Evolutionary conservation across 176 grass and related monocot genomes (phyloP).

Genomic region (Hordeum marinum): DNA sequence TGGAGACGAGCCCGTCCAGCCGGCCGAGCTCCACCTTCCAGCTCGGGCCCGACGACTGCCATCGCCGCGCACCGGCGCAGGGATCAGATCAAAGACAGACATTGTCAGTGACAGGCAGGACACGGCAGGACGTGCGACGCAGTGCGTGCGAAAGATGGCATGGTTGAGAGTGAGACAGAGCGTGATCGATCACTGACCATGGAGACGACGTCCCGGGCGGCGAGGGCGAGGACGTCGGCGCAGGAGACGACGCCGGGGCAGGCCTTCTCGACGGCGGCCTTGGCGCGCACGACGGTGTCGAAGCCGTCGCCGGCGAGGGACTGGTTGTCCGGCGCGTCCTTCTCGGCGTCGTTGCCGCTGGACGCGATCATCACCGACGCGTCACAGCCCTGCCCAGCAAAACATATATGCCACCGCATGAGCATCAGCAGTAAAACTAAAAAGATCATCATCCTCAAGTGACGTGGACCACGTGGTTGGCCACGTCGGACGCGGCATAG

Average conservation of each 20-base stretch:
- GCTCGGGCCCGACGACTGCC: slow-evolving; percentile 47
- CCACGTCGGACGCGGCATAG: slow-evolving; percentile 14
- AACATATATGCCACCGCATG: neutral
- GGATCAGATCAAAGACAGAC: neutral
- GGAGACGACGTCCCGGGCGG: slow-evolving; percentile 54
- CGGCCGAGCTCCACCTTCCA: slow-evolving; percentile 57
- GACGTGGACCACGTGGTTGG: neutral
- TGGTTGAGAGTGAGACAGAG: neutral
- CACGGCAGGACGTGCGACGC: neutral
- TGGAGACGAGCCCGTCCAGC: slow-evolving; percentile 52
- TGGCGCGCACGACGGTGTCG: slow-evolving; percentile 49
- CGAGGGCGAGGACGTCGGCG: slow-evolving; percentile 66
- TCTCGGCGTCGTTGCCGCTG: slow-evolving; percentile 39
- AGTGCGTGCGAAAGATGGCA: neutral
- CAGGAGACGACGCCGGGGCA: slow-evolving; percentile 69
- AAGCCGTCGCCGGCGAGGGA: slow-evolving; percentile 68
- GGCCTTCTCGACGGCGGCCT: slow-evolving; percentile 59
- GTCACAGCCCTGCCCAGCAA: slow-evolving; percentile 59
- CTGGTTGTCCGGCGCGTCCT: slow-evolving; percentile 51
- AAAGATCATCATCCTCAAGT: neutral
- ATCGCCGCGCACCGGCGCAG: neutral
- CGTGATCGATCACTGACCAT: slow-evolving; percentile 28
- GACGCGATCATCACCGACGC: slow-evolving; percentile 62
- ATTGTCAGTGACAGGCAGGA: neutral
- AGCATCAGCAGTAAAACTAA: neutral